phyloP scores from a whole-genome alignment of 306 rosid species.

The Lathyrus oleraceus region DNA sequence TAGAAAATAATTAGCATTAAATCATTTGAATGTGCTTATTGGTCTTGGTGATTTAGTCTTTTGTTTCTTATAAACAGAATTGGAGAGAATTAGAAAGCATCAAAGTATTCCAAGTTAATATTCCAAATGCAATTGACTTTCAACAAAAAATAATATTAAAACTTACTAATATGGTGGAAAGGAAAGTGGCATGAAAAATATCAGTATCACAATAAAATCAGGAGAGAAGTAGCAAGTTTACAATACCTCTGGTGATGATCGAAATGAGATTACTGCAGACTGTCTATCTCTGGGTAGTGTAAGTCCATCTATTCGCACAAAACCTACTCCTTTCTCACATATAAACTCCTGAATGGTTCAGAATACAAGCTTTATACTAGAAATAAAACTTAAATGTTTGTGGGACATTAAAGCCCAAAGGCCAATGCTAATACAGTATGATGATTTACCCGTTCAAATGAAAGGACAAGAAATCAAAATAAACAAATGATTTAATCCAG shows the following conservation, averaged over 20 bases:
- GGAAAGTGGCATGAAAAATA: not conserved
- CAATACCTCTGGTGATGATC: slow-evolving; percentile 66
- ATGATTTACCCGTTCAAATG: slow-evolving; percentile 8
- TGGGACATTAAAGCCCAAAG: slow-evolving; percentile 6
- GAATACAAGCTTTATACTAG: slow-evolving; percentile 25
- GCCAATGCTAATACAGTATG: slow-evolving; percentile 4
- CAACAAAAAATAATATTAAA: not conserved
- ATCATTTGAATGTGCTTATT: not conserved
- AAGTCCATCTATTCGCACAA: slow-evolving; percentile 89
- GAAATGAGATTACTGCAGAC: slow-evolving; percentile 73
- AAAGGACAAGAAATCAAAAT: slow-evolving; percentile 7
- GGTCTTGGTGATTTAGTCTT: not conserved
- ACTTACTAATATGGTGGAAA: not conserved
- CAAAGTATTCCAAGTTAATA: not conserved
- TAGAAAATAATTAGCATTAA: not conserved
- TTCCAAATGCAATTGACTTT: slow-evolving; percentile 11
- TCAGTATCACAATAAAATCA: not conserved
- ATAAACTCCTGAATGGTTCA: slow-evolving; percentile 63
- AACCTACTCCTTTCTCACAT: slow-evolving; percentile 71
- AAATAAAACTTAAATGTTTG: slow-evolving; percentile 11
- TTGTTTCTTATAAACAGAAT: not conserved
- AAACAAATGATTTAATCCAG: slow-evolving; percentile 1
- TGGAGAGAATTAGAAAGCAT: not conserved
- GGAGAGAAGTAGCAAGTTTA: slow-evolving; percentile 25
- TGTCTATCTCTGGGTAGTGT: slow-evolving; percentile 92